Base-by-base conservation (phyloP, 257 asterid genomes). In the Fraxinus excelsior region DNA sequence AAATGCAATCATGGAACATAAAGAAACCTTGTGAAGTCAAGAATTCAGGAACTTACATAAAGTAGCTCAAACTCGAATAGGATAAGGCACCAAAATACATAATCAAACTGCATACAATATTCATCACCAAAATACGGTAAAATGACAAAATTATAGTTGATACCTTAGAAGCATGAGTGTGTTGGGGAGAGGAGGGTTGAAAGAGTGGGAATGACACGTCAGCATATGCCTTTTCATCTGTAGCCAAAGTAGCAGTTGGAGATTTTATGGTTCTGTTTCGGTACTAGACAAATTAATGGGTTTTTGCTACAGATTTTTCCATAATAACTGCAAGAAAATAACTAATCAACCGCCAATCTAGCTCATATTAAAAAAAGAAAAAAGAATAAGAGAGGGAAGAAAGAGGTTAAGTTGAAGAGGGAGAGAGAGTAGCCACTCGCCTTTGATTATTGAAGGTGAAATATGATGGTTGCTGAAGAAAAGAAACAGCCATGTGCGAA, bases 101-200 rank as follows among this genome's bases (percentile, higher is more conserved):
- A 23, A 62, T 23, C 70, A 77, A 49, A 51, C 25, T 65, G 5
- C 7, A 14, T 35, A 9, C n/a, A 38, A 34, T 29, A 37, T 14
- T 31, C 19, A 5, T 2, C 21, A 23, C 49, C 60, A 66, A 29
- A n/a, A 23, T 3, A 31, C 69, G 31, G 16, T 1, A 32, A 40
- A 80, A 40, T 31, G 42, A 75, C 16, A 26, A 26, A 62, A 31
- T 62, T 62, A 12, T 53, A 53, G 25, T n/a, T 5, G n/a, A 53
- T 74, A 92, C 99, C 92, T 88, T 81, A 75, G 97, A 87, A 84
- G 94, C 93, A 74, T 96, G 88, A 38, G 96, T 83, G 25, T 85
- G 78, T 58, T 78, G 74, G 69, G 86, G 81, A 53, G 88, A 74
- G 16, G 83, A 66, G 58, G 90, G 79, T 28, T 86, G 86, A 77